Evolutionary conservation across 306 rosid species (phyloP).

Genomic region (Castanopsis chinensis): DNA sequence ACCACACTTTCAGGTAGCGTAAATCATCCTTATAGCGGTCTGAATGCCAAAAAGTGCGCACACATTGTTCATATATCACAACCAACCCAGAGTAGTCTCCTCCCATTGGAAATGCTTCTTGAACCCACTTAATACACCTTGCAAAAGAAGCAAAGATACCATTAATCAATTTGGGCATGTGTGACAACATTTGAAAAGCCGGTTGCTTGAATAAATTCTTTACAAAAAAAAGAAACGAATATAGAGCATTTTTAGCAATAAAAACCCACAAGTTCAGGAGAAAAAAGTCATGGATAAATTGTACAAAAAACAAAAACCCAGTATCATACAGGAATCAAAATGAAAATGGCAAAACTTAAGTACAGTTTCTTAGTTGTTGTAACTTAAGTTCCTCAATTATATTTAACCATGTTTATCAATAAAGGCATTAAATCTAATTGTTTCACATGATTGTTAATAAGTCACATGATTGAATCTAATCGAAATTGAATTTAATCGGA

Average conservation of each 20-base stretch:
- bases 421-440: too few relatives aligned
- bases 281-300: not conserved
- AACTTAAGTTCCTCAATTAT: too few relatives aligned
- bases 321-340: not conserved
- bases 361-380: too few relatives aligned
- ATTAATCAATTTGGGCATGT: not conserved
- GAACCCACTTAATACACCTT: conserved; percentile 96
- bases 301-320: not conserved
- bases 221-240: not conserved
- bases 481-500: too few relatives aligned
- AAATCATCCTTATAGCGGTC: conserved; percentile 79
- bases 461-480: too few relatives aligned
- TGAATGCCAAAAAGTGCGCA: conserved; percentile 88
- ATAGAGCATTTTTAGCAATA: not conserved
- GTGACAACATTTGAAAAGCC: not conserved
- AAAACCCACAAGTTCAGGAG: not conserved
- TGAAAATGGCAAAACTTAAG: too few relatives aligned
- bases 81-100: conserved; percentile 86
- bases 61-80: conserved; percentile 88
- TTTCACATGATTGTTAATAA: too few relatives aligned
- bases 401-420: too few relatives aligned
- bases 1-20: conserved; percentile 94
- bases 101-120: conserved; percentile 91
- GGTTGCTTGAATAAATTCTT: not conserved
- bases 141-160: not conserved